Base-by-base conservation (phyloP, 495 filamentous ascomycete genomes). In the Penicillium arizonense region DNA sequence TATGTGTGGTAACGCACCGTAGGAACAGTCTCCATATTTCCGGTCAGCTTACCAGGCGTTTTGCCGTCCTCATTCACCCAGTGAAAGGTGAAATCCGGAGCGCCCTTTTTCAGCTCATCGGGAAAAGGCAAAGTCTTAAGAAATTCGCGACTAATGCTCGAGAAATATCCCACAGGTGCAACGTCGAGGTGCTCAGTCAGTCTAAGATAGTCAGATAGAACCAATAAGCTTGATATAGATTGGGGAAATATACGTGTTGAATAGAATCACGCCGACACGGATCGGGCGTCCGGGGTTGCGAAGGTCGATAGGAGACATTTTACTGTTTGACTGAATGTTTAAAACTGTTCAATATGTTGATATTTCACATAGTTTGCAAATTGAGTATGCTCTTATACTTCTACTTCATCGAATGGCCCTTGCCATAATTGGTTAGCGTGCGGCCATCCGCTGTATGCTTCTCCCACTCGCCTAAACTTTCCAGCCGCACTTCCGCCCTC, bases 241-340 rank as follows among this genome's bases (percentile, higher is more conserved):
- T 30, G 28, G 9, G 26, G 18, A 43, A 43, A 2, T 44, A 8
- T 35, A 55, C 44, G 44, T 47, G 26, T 49, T 48, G 5, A 49
- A 23, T 24, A 49, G 20, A 23, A 55, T 38, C 1, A 55, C 52
- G 1, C 52, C 52, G 10, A 55, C 52, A 26, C 47, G 52, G 42
- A 49, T 47, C 1, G 44, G 36, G 16, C 52, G 52, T 48, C 52
- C 52, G 3, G 52, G 52, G n/a, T 54, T 54, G 44, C 44, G 44
- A 35, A 54, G 52, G 9, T 54, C 43, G 52, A 54, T 6, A 20
- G 43, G 52, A 42, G 52, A 47, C 52, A 54, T 52, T 23, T 36
- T 36, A 18, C 18, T 18, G 18, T 18, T 18, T 1, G 1, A 18
- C 1, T 18, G 18, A 18, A 18, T 18, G 18, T 1, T 18, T 1